A percentile compares a stretch with the other conserved stretches of the same genome.
Evolutionary conservation across 2,329 filamentous ascomycete species (phyloP).

Genomic region (Aureobasidium sp.): DNA sequence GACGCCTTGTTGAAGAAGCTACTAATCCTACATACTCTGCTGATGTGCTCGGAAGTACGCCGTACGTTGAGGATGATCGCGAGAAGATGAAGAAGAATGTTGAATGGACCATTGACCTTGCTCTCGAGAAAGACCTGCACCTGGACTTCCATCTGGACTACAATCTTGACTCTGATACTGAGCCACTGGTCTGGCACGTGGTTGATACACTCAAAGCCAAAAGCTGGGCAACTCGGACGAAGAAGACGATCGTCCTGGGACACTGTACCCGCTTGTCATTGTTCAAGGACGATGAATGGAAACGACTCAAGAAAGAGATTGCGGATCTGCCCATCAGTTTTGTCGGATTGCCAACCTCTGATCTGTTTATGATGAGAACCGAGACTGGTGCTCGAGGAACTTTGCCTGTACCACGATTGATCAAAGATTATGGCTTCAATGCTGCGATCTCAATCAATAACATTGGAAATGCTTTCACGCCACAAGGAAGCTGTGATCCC

Average conservation of each 20-base stretch:
- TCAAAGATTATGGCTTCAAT: constrained; percentile 50
- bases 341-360: constrained; percentile 62
- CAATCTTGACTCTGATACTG: constrained; percentile 46
- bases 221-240: constrained; percentile 42
- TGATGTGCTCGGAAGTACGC: constrained; percentile 59
- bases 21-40: constrained; percentile 35
- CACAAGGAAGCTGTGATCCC: constrained; percentile 60
- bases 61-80: constrained; percentile 56
- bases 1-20: constrained; percentile 43
- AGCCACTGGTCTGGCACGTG: constrained; percentile 49
- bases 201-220: constrained; percentile 44
- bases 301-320: constrained; percentile 42
- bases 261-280: constrained; percentile 62
- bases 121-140: constrained; percentile 46
- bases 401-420: constrained; percentile 54
- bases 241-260: constrained; percentile 52
- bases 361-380: constrained; percentile 64
- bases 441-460: constrained; percentile 63
- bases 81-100: constrained; percentile 50
- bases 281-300: constrained; percentile 46
- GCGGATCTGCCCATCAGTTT: constrained; percentile 54
- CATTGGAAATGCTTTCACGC: constrained; percentile 68
- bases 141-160: constrained; percentile 70
- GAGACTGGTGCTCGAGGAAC: constrained; percentile 48
- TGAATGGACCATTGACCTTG: constrained; percentile 53